phyloP scores from a whole-genome alignment of 169 alveolate species.

The Eimeria maxima region DNA sequence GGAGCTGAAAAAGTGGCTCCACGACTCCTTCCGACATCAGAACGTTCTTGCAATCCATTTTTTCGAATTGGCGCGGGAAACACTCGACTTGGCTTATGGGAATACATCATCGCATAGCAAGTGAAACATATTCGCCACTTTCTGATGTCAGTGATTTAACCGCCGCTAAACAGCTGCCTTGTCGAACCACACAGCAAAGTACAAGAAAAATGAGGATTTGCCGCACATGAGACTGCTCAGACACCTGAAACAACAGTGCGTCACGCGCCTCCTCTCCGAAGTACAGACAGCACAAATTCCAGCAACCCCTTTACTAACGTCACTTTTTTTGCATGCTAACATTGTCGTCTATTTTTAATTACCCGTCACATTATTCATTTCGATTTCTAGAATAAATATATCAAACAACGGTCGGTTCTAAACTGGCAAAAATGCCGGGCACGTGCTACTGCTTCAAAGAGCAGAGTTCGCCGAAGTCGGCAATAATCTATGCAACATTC shows the following conservation, averaged over 20 bases:
- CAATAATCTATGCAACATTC: neutral
- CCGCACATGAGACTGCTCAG: neutral
- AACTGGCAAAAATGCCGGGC: neutral
- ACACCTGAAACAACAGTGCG: constrained; percentile 10
- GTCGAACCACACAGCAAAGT: neutral
- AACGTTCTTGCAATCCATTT: constrained; percentile 46
- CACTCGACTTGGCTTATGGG: constrained; percentile 20
- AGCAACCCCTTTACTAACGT: neutral
- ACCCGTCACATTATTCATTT: neutral
- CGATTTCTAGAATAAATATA: neutral
- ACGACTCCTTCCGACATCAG: constrained; percentile 81
- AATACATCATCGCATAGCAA: constrained; percentile 27
- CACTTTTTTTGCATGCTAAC: neutral
- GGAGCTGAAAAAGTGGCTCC: constrained; percentile 84
- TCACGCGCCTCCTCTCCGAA: neutral
- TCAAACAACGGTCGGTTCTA: neutral
- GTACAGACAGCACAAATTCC: constrained; percentile 50
- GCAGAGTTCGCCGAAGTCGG: neutral
- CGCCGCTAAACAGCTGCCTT: neutral
- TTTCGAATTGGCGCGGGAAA: constrained; percentile 35
- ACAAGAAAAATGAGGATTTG: constrained; percentile 44
- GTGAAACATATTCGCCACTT: constrained; percentile 25
- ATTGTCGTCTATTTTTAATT: neutral
- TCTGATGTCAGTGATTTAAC: neutral
- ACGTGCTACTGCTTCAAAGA: neutral